phyloP scores from a whole-genome alignment of 495 filamentous ascomycete species.

The Lasiosphaeria ovina region DNA sequence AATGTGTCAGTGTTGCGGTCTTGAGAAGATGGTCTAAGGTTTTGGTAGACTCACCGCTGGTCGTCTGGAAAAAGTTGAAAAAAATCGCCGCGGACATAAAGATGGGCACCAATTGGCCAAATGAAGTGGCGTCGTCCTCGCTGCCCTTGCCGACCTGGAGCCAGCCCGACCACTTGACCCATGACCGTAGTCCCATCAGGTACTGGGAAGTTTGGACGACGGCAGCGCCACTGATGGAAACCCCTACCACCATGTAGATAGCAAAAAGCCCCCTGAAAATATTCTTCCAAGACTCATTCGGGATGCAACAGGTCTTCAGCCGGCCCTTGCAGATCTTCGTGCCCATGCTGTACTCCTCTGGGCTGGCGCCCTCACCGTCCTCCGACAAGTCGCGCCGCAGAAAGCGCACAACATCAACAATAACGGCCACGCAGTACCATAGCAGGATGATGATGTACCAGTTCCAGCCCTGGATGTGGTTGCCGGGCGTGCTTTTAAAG shows the following conservation, averaged over 20 bases:
- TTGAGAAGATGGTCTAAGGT: neutral
- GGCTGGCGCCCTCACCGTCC: too few relatives aligned
- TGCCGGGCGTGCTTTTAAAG: slow-evolving; percentile 10
- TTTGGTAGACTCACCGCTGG: slow-evolving; percentile 27
- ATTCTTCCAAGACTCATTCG: neutral
- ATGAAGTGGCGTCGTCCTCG: slow-evolving; percentile 34
- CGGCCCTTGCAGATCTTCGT: slow-evolving; percentile 4
- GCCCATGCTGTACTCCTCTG: slow-evolving; percentile 3
- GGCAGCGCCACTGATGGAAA: slow-evolving; percentile 18
- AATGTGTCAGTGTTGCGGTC: neutral
- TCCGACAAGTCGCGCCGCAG: slow-evolving; percentile 18
- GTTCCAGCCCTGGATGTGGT: slow-evolving; percentile 31
- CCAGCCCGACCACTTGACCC: slow-evolving; percentile 34
- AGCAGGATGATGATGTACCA: slow-evolving; percentile 29
- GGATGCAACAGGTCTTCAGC: neutral
- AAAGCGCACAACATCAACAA: slow-evolving; percentile 24
- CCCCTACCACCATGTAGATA: slow-evolving; percentile 25
- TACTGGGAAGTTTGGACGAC: slow-evolving; percentile 23
- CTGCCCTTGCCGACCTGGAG: slow-evolving; percentile 16
- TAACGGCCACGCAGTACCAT: slow-evolving; percentile 26
- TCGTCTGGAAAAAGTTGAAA: slow-evolving; percentile 32
- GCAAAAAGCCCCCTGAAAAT: slow-evolving; percentile 17
- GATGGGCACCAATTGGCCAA: slow-evolving; percentile 38
- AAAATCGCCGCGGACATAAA: slow-evolving; percentile 29
- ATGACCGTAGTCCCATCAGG: slow-evolving; percentile 28